These are phyloP conservation scores for Arthrobotrys iridis DNA, from an alignment of 2,329 filamentous ascomycete species.

Conservation along the genomic window DNA sequence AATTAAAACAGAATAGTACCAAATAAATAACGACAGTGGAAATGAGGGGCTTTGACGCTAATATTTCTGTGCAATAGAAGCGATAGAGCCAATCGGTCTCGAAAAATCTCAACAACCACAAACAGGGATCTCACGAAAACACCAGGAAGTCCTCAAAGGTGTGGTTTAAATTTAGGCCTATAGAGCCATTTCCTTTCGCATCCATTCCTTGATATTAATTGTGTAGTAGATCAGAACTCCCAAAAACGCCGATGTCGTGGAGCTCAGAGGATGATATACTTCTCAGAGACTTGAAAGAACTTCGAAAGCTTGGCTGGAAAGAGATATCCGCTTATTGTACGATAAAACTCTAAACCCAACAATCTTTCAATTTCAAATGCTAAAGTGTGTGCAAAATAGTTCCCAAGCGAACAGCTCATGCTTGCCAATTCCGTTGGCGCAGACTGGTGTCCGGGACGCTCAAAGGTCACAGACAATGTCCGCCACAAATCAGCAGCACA, in stretches of 20 bases:
- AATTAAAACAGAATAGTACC: too few species aligned
- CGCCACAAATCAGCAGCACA: conserved; percentile 14
- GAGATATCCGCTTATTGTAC: conserved; percentile 59
- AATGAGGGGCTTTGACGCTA: background rate
- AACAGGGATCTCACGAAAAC: conserved; percentile 29
- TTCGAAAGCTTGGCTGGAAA: conserved; percentile 59
- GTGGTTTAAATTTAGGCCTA: background rate
- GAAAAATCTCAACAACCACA: conserved; percentile 31
- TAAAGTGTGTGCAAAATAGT: conserved; percentile 49
- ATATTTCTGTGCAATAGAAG: background rate
- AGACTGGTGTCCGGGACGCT: conserved; percentile 58
- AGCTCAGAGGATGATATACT: conserved; percentile 59
- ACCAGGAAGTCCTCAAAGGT: conserved; percentile 45
- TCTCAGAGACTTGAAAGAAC: conserved; percentile 58
- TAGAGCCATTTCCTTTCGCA: background rate
- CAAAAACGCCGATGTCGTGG: conserved; percentile 59
- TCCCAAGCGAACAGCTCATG: conserved; percentile 58
- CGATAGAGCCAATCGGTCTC: conserved; percentile 40
- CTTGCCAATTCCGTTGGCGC: conserved; percentile 59
- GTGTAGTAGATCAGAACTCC: conserved; percentile 56
- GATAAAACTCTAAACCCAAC: conserved; percentile 6
- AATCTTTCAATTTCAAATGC: background rate
- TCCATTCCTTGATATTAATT: conserved; percentile 29
- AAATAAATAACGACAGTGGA: too few species aligned
- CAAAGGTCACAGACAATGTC: conserved; percentile 56